Conservation (phyloP, 2,329 filamentous ascomycete genomes). For the Pyrenophora teres region DNA sequence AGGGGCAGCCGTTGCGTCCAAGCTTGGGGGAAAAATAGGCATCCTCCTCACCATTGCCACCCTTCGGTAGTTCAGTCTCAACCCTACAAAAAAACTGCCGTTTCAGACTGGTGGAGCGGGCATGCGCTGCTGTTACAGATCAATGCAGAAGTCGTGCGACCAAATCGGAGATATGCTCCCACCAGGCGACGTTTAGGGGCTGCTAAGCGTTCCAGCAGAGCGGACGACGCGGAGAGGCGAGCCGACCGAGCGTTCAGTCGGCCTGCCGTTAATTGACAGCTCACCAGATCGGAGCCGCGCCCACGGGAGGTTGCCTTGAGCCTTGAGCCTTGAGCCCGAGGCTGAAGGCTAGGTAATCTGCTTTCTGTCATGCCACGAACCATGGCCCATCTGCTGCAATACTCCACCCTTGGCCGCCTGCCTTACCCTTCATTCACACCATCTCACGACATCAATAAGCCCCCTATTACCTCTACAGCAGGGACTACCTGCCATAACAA, state of each 20-base stretch:
- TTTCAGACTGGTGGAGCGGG: conserved; percentile 30
- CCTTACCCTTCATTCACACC: not conserved
- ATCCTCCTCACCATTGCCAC: conserved; percentile 22
- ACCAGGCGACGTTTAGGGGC: conserved; percentile 12
- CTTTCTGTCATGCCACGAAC: not conserved
- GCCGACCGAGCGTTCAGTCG: conserved; percentile 20
- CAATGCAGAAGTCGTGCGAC: conserved; percentile 17
- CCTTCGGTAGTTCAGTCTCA: conserved; percentile 18
- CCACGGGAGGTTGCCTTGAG: not conserved
- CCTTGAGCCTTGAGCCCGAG: not conserved
- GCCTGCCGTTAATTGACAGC: conserved; percentile 29
- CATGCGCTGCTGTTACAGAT: conserved; percentile 22
- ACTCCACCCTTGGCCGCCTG: too few relatives aligned
- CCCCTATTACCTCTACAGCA: not conserved
- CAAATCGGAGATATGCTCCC: conserved; percentile 11
- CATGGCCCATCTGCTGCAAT: not conserved
- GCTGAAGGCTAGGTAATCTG: not conserved
- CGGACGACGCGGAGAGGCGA: conserved; percentile 38
- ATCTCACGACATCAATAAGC: conserved; percentile 11
- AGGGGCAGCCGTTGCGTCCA: conserved; percentile 26
- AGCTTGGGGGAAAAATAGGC: conserved; percentile 21
- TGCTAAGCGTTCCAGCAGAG: conserved; percentile 26
- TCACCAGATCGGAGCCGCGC: conserved; percentile 13
- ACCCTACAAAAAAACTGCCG: conserved; percentile 11
- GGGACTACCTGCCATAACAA: not conserved